These are phyloP conservation scores for Penicillium odoratum DNA, from an alignment of 495 filamentous ascomycete genomes.

Conservation along the genomic window DNA sequence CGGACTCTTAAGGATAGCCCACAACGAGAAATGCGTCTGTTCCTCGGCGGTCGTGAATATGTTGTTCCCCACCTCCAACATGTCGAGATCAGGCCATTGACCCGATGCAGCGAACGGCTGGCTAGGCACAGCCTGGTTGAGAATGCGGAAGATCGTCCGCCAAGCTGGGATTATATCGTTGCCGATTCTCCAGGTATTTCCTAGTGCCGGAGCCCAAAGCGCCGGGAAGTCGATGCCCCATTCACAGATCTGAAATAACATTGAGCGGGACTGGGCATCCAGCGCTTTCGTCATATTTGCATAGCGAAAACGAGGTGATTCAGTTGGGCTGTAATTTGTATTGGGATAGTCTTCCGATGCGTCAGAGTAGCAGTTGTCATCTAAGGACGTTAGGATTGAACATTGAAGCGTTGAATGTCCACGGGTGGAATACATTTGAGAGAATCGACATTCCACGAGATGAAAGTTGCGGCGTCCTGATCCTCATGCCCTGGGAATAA, in stretches of 20 bases:
- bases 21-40: conserved; percentile 56
- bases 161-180: conserved; percentile 57
- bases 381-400: conserved; percentile 12
- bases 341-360: conserved; percentile 36
- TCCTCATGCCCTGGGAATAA: conserved; percentile 37
- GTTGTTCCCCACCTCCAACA: conserved; percentile 50
- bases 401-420: too few species aligned
- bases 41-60: conserved; percentile 41
- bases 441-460: conserved; percentile 44
- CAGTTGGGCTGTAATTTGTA: conserved; percentile 39
- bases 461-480: conserved; percentile 45
- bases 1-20: conserved; percentile 58
- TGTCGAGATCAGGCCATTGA: conserved; percentile 57
- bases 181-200: conserved; percentile 53
- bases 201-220: conserved; percentile 47
- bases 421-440: conserved; percentile 37
- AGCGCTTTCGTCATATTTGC: conserved; percentile 37
- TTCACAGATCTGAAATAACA: conserved; percentile 54
- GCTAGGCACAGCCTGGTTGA: conserved; percentile 50
- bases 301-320: conserved; percentile 29
- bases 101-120: conserved; percentile 36
- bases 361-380: conserved; percentile 55
- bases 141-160: conserved; percentile 50
- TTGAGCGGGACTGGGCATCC: conserved; percentile 25
- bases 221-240: conserved; percentile 53